Conservation (phyloP, 257 asterid species). For the Penstemon davidsonii region DNA sequence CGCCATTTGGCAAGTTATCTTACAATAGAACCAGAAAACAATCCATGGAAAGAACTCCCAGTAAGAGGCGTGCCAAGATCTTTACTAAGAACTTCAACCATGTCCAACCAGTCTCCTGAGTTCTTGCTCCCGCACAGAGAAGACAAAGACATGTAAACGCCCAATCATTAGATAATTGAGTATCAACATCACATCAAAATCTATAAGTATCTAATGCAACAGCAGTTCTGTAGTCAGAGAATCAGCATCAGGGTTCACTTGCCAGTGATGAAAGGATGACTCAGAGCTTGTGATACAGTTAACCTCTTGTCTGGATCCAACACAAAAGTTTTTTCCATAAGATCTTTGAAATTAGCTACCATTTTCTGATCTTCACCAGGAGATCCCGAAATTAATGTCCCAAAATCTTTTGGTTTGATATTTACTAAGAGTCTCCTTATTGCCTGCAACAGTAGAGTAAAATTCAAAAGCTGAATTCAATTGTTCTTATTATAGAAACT, state of each 20-base stretch:
- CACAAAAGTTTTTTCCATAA: conserved; percentile 81
- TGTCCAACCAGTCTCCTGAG: conserved; percentile 44
- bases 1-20: conserved; percentile 84
- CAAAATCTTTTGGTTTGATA: conserved; percentile 90
- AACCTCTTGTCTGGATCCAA: conserved; percentile 97
- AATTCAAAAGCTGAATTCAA: conserved; percentile 16
- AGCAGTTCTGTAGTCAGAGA: conserved; percentile 71
- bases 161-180: conserved; percentile 76
- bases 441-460: conserved; percentile 51
- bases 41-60: conserved; percentile 88
- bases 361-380: conserved; percentile 95
- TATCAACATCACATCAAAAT: conserved; percentile 53
- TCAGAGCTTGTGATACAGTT: conserved; percentile 89
- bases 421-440: conserved; percentile 76
- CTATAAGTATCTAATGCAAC: conserved; percentile 68
- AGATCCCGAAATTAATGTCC: conserved; percentile 70
- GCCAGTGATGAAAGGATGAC: conserved; percentile 99
- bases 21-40: conserved; percentile 97
- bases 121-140: conserved; percentile 63
- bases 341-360: conserved; percentile 89
- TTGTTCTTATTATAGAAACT: conserved; percentile 5
- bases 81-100: conserved; percentile 54
- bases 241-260: conserved; percentile 90
- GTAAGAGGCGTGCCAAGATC: conserved; percentile 60
- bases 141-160: conserved; percentile 72